Conservation (phyloP, 805 yeast species). For the Monosporozyma aquatica region DNA sequence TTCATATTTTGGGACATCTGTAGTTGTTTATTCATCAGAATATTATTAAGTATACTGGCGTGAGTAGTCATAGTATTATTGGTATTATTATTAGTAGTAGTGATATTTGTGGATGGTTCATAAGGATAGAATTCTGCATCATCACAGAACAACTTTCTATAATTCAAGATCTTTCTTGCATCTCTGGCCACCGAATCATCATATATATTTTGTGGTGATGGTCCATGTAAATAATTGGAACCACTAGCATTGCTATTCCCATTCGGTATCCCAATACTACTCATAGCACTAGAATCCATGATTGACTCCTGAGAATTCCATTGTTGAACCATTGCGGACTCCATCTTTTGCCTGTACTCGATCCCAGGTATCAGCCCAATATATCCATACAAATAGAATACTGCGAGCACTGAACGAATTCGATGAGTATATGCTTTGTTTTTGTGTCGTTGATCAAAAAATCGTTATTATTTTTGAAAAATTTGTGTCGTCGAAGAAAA, state of each 20-base stretch:
- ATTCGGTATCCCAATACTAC: not conserved
- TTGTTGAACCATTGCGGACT: not conserved
- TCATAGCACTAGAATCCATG: not conserved
- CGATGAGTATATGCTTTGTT: no score
- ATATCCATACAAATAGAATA: no score
- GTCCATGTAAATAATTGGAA: not conserved
- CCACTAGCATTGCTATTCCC: not conserved
- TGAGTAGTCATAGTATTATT: constrained; percentile 1
- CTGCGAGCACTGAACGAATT: no score
- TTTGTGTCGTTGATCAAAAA: no score
- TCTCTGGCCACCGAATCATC: constrained; percentile 21
- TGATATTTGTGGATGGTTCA: not conserved
- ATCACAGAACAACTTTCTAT: constrained; percentile 24
- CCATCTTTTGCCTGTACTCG: no score
- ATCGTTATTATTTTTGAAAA: no score
- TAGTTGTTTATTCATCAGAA: constrained; percentile 7
- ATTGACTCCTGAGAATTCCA: not conserved
- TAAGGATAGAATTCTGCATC: constrained; percentile 26
- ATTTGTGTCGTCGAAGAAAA: no score
- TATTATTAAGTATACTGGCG: constrained; percentile 6
- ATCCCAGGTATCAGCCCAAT: no score
- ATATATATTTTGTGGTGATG: constrained; percentile 1
- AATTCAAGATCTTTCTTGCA: constrained; percentile 22
- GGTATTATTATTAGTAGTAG: constrained; percentile 1
- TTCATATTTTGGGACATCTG: not conserved